Conservation (phyloP, 371 early-diverging fungal genomes). For the Nematocida displodere region DNA sequence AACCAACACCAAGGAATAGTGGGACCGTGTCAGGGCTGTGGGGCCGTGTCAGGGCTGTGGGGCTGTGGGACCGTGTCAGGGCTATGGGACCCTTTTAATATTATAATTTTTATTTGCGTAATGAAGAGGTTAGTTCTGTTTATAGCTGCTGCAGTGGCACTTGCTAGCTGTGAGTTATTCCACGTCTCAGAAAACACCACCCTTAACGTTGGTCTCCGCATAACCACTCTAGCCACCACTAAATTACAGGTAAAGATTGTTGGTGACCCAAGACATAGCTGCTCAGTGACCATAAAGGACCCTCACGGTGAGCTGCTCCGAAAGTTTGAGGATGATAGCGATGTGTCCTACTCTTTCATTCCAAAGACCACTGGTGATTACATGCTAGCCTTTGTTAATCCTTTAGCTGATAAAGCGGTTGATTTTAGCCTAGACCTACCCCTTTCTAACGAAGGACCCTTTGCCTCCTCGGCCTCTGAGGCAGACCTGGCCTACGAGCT, state of each 20-base stretch:
- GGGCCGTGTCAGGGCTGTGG: too few relatives aligned
- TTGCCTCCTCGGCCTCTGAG: constrained; percentile 22
- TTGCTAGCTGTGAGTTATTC: not conserved
- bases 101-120: not conserved
- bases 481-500: constrained; percentile 20
- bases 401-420: not conserved
- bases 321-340: constrained; percentile 13
- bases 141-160: not conserved
- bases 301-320: not conserved
- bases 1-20: too few relatives aligned
- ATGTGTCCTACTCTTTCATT: constrained; percentile 5
- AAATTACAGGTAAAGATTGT: not conserved
- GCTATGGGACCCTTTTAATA: too few relatives aligned
- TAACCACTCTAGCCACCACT: not conserved
- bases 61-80: too few relatives aligned
- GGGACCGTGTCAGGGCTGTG: too few relatives aligned
- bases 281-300: too few relatives aligned
- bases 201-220: not conserved
- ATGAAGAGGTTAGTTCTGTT: not conserved
- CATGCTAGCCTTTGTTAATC: not conserved
- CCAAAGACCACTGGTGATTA: constrained; percentile 12
- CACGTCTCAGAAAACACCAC: not conserved
- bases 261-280: too few relatives aligned
- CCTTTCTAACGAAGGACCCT: constrained; percentile 37
- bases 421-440: constrained; percentile 18